Percentiles rank a stretch among this genome's conserved stretches.
Conservation (phyloP, 352 stramenopile species). For the Globisporangium paddicum region DNA sequence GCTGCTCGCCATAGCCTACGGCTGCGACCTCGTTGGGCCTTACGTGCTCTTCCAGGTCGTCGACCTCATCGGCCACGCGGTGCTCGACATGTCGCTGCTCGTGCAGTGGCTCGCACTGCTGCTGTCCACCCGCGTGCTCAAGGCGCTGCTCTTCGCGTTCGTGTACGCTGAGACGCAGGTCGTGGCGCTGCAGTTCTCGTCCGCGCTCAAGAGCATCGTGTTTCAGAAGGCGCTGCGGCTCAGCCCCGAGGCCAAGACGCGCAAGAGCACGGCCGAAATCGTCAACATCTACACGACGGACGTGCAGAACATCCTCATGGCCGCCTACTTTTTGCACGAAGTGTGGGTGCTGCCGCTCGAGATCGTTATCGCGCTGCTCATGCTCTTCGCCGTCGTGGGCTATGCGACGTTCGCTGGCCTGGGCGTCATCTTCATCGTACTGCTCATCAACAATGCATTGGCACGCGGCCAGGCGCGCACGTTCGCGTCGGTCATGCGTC, state of each 20-base stretch:
- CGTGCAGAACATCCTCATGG: slow-evolving; percentile 54
- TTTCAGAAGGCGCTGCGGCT: slow-evolving; percentile 71
- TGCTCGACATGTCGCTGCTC: slow-evolving; percentile 25
- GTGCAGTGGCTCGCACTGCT: slow-evolving; percentile 58
- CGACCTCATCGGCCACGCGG: slow-evolving; percentile 31
- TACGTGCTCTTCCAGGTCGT: slow-evolving; percentile 63
- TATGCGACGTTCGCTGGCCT: slow-evolving; percentile 36
- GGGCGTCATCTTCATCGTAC: slow-evolving; percentile 29
- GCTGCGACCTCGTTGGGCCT: slow-evolving; percentile 53
- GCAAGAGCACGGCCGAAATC: slow-evolving; percentile 41
- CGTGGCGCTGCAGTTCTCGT: slow-evolving; percentile 53
- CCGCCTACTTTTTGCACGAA: slow-evolving; percentile 64
- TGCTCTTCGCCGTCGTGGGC: slow-evolving; percentile 55
- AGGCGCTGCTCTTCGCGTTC: slow-evolving; percentile 59
- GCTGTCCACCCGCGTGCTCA: slow-evolving; percentile 55
- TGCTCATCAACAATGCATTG: slow-evolving; percentile 43
- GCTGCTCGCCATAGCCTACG: slow-evolving; percentile 35
- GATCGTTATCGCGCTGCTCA: slow-evolving; percentile 37
- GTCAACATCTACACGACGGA: slow-evolving; percentile 58
- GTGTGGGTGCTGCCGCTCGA: slow-evolving; percentile 56
- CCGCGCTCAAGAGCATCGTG: slow-evolving; percentile 65
- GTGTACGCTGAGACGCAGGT: slow-evolving; percentile 61
- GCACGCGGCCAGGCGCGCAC: slow-evolving; percentile 21
- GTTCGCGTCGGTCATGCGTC: slow-evolving; percentile 31
- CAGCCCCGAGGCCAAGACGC: slow-evolving; percentile 20